phyloP scores from a whole-genome alignment of 2,329 filamentous ascomycete species.

The Trichoderma sp. region DNA sequence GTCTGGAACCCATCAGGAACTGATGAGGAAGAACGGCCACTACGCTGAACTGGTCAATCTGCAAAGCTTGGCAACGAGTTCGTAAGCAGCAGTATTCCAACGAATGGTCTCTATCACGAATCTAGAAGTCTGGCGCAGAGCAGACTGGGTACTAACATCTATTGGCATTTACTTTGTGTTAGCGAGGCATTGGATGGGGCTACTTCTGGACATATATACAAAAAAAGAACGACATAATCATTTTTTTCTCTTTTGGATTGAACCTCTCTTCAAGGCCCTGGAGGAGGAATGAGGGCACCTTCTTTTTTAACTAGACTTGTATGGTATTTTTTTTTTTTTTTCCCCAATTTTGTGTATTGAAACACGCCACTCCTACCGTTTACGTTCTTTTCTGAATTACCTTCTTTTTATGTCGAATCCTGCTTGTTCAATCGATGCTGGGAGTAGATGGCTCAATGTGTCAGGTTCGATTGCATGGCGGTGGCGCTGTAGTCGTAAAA shows the following conservation, averaged over 20 bases:
- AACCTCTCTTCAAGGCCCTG: background rate
- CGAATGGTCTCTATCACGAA: background rate
- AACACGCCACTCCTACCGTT: background rate
- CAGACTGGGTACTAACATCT: background rate
- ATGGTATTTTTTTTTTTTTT: background rate
- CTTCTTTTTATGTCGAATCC: background rate
- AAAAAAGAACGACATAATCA: background rate
- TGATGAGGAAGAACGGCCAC: conserved; percentile 67
- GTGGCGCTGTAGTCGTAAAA: background rate
- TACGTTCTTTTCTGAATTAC: background rate
- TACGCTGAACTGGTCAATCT: conserved; percentile 79
- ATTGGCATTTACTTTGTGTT: background rate
- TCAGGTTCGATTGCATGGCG: background rate
- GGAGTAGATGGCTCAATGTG: background rate
- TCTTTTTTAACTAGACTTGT: background rate
- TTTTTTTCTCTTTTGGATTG: background rate
- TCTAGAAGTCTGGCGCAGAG: background rate
- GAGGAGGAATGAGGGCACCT: background rate
- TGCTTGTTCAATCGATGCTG: background rate
- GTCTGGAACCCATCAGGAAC: conserved; percentile 72
- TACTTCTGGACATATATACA: background rate
- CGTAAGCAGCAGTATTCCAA: conserved; percentile 8
- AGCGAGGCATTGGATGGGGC: background rate
- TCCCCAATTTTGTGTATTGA: background rate
- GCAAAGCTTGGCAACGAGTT: conserved; percentile 68